Percentiles rank a stretch among this genome's conserved stretches.
Evolutionary conservation across 148 eudicot species (phyloP).

Genomic region (Bassia scoparia): DNA sequence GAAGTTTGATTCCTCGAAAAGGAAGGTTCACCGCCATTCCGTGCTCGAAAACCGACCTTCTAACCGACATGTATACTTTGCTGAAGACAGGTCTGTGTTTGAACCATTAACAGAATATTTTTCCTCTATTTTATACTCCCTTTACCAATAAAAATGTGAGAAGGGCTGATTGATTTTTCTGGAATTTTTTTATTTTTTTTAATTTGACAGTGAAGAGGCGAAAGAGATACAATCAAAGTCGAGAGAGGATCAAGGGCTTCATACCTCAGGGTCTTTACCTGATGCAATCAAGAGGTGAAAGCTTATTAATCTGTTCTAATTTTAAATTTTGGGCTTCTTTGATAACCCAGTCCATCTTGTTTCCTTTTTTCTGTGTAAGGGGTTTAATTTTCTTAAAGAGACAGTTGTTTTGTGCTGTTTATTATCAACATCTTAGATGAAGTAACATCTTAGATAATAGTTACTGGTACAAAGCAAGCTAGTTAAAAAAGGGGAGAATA

Average conservation of each 20-base stretch:
- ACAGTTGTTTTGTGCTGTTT: background rate
- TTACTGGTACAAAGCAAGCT: too few species aligned
- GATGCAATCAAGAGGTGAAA: constrained; percentile 49
- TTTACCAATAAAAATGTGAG: background rate
- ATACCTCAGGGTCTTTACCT: constrained; percentile 41
- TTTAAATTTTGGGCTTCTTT: background rate
- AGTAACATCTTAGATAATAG: too few species aligned
- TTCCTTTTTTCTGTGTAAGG: background rate
- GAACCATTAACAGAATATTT: background rate
- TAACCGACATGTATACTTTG: constrained; percentile 63
- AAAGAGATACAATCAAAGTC: constrained; percentile 41
- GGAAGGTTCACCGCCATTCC: constrained; percentile 73
- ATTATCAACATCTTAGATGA: background rate
- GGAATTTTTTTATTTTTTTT: too few species aligned
- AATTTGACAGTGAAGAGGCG: constrained; percentile 59
- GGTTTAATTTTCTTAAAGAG: background rate
- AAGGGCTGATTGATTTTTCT: background rate
- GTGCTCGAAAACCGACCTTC: constrained; percentile 58
- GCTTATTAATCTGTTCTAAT: background rate
- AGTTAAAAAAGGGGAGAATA: too few species aligned
- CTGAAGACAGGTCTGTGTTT: constrained; percentile 70
- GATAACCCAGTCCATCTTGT: background rate
- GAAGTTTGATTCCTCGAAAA: constrained; percentile 76
- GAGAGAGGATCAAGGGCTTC: constrained; percentile 19
- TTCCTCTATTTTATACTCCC: background rate